Evolutionary conservation across 108 stramenopile species (phyloP).

Genomic region (Nitzschia sp.): DNA sequence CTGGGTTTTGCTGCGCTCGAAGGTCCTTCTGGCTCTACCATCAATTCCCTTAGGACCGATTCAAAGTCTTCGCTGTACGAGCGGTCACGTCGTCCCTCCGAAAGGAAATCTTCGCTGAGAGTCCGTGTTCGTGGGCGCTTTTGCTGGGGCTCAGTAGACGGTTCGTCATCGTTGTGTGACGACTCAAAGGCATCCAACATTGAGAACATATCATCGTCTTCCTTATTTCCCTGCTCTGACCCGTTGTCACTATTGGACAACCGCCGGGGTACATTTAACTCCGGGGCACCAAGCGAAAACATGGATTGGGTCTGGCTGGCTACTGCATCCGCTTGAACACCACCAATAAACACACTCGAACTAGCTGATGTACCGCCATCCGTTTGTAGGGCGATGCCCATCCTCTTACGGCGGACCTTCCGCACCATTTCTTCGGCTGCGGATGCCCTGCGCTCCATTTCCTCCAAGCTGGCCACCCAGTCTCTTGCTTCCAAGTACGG

Average conservation of each 20-base stretch:
- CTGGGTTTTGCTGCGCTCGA: background rate
- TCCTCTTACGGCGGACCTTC: conserved; percentile 56
- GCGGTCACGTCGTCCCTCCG: conserved; percentile 7
- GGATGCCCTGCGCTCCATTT: conserved; percentile 50
- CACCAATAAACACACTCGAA: conserved; percentile 43
- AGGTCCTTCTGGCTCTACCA: conserved; percentile 1
- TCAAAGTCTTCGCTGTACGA: conserved; percentile 43
- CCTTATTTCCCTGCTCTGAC: conserved; percentile 1
- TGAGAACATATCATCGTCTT: conserved; percentile 7
- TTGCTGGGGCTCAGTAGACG: background rate
- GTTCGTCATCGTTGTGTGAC: background rate
- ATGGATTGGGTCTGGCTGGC: conserved; percentile 8
- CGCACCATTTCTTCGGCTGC: conserved; percentile 52
- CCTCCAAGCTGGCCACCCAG: conserved; percentile 70
- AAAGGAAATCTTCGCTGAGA: conserved; percentile 23
- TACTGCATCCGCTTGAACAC: conserved; percentile 31
- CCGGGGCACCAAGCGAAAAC: background rate
- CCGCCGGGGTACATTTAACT: background rate
- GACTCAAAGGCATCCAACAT: conserved; percentile 7
- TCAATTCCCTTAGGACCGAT: conserved; percentile 29
- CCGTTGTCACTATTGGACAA: conserved; percentile 8
- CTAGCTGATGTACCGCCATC: conserved; percentile 30
- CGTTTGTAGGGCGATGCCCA: conserved; percentile 57
- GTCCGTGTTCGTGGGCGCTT: conserved; percentile 15
- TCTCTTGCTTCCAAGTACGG: conserved; percentile 53